These are phyloP conservation scores for Podaxis carcinomalis DNA, from an alignment of 768 basidiomycete genomes.

Conservation along the genomic window DNA sequence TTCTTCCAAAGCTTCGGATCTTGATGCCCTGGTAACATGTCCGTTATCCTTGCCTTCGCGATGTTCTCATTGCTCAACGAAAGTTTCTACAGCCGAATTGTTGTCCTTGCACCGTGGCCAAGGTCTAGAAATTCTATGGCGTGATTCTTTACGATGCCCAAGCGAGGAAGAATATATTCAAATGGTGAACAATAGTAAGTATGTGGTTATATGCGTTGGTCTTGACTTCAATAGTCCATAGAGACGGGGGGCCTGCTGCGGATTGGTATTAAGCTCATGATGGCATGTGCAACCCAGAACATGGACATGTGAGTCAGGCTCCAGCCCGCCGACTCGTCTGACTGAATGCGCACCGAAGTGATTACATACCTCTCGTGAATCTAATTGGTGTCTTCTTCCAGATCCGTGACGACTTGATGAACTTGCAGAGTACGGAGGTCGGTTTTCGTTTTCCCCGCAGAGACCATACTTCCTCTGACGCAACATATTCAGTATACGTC, in stretches of 20 bases:
- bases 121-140: constrained; percentile 91
- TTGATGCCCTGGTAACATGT: constrained; percentile 79
- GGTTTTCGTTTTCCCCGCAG: constrained; percentile 10
- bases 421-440: constrained; percentile 83
- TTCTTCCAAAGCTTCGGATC: constrained; percentile 29
- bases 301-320: constrained; percentile 43
- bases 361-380: constrained; percentile 91
- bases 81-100: constrained; percentile 44
- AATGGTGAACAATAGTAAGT: constrained; percentile 94
- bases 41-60: constrained; percentile 10
- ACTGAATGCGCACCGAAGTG: constrained; percentile 35
- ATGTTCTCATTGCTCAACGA: not conserved
- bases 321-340: not conserved
- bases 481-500: constrained; percentile 58
- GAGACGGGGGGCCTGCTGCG: constrained; percentile 94
- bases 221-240: constrained; percentile 23
- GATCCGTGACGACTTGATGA: constrained; percentile 97
- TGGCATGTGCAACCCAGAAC: constrained; percentile 76
- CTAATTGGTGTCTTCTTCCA: constrained; percentile 94
- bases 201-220: not conserved
- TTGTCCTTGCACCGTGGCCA: constrained; percentile 92
- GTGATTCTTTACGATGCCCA: constrained; percentile 87
- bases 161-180: constrained; percentile 91
- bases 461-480: not conserved
- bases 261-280: constrained; percentile 93